phyloP scores from a whole-genome alignment of 805 yeast genomes.

The Starmerella sp. region DNA sequence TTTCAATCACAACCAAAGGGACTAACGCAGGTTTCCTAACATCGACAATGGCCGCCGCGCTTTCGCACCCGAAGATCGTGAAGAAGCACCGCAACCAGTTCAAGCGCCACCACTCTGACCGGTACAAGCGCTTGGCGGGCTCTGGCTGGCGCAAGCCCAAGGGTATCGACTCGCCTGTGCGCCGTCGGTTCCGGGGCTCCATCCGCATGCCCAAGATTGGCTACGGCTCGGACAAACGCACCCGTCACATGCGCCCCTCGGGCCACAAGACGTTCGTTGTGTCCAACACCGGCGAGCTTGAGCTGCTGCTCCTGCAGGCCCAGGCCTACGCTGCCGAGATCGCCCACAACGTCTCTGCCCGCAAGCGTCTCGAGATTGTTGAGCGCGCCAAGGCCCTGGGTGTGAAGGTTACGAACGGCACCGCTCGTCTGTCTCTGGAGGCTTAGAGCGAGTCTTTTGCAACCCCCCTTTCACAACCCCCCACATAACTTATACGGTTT shows the following conservation, averaged over 20 bases:
- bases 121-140: conserved; percentile 95
- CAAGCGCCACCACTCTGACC: conserved; percentile 99
- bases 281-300: conserved; percentile 86
- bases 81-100: conserved; percentile 98
- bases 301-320: conserved; percentile 91
- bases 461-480: not conserved
- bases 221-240: conserved; percentile 99
- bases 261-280: conserved; percentile 97
- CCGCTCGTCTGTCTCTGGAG: conserved; percentile 96
- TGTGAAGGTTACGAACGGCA: conserved; percentile 97
- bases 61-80: conserved; percentile 98
- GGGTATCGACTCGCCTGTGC: conserved; percentile 99
- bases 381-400: conserved; percentile 97
- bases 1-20: conserved; percentile 2
- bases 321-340: conserved; percentile 99
- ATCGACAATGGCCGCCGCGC: conserved; percentile 79
- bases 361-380: conserved; percentile 93
- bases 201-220: conserved; percentile 99
- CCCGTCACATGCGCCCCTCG: conserved; percentile 88
- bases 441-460: conserved; percentile 49
- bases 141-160: conserved; percentile 98
- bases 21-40: conserved; percentile 4
- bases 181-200: conserved; percentile 98
- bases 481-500: conserved; percentile 6
- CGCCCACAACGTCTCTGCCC: conserved; percentile 96